Base-by-base conservation (phyloP, 225 moss, liverwort and hornwort genomes). In the Ulota crispa region DNA sequence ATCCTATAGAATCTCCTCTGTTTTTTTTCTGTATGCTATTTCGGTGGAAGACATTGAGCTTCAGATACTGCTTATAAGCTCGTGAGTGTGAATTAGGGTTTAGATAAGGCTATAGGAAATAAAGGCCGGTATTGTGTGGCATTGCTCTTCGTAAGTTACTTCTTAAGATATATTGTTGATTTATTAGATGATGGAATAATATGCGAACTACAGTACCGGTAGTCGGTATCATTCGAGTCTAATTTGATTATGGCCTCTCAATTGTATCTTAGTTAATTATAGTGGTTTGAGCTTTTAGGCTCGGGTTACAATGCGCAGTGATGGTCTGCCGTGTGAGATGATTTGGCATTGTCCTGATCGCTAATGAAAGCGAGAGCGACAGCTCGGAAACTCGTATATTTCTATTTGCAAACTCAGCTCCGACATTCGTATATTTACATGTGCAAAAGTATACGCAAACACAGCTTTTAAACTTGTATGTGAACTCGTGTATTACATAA, bases 61-160 rank as follows among this genome's bases (percentile, higher is more conserved):
- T 70, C 47, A 3, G 64, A 37, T 67, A n/a, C n/a, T n/a, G n/a
- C n/a, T n/a, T n/a, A n/a, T n/a, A 78, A 84, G 84, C 65, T 65
- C 23, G 39, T 69, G 52, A 73, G 42, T 36, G 45, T 70, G 87
- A 75, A 81, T 79, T 78, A 87, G 87, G 84, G 84, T 87, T 84
- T 75, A 66, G 31, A 39, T 31, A 47, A 70, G 70, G 31, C 56
- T 19, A 53, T 57, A 11, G 21, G 66, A 32, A 20, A 21, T 34
- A 75, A 8, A 3, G 50, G 21, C 78, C 5, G 27, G 7, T 28
- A 1, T 65, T 66, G 41, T 52, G 72, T 39, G 72, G 73, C 42
- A 23, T 73, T 45, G 9, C 2, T 3, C 18, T 45, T 14, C 21
- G 9, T 71, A 8, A 13, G 31, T 37, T 52, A 3, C 43, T 68